Evolutionary conservation across 768 basidiomycete genomes (phyloP), one percentile per base, ranked within the genome.

Genomic region (Trametes cinnabarina): DNA sequence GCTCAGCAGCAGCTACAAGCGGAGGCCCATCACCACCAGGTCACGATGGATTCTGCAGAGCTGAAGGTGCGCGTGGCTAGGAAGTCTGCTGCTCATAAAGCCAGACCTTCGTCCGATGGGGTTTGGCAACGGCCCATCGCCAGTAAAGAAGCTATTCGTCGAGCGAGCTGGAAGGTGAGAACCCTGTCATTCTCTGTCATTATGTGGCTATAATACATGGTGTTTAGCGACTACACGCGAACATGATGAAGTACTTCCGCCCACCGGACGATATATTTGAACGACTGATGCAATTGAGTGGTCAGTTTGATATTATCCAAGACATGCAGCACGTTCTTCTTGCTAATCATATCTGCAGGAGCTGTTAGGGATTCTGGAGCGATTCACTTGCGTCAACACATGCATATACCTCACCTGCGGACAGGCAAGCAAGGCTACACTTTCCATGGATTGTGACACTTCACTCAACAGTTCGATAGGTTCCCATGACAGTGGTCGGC

Each of bases 41-140:
- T 51, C 15, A 55, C 49, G 8, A 47, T 57, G 7, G 47, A 61
- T 22, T 39, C 34, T 15, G 51, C 56, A 55, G 12, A 61, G 10
- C 22, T 48, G 19, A 61, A 61, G 30, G 55, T 61, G 14, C 60
- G 37, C 19, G 55, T 61, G n/a, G 60, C 55, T 6, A 30, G 60
- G 22, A 56, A 40, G 23, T 51, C 59, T 23, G 37, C 42, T 3
- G 48, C 47, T 19, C 53, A 37, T 5, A 44, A 48, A 7, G 17
- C 55, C 19, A 47, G 47, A 20, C 22, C 39, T 7, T 56, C 55
- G 1, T 23, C 11, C n/a, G 47, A 17, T 19, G 28, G 30, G 8
- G 28, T 23, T 0, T 4, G 10, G 15, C 28, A 37, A 30, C 50
- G 48, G 19, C 46, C 54, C 2, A 20, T 52, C 9, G 48, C 34